These are phyloP conservation scores for Pestalotiopsis sp. DNA, from an alignment of 2,329 filamentous ascomycete genomes.

Conservation along the genomic window DNA sequence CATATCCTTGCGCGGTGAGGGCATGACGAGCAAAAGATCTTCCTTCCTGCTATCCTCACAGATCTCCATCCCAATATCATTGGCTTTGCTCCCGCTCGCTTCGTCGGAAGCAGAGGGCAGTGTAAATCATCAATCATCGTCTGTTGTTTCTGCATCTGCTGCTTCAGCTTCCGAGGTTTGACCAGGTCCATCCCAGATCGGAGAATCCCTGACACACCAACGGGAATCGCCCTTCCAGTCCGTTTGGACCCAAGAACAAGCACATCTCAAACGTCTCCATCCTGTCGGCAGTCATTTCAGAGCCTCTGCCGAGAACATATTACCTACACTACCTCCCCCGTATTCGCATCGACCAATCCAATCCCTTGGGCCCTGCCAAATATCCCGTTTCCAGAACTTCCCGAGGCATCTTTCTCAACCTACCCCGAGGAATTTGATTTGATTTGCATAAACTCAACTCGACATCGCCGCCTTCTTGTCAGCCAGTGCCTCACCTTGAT, in stretches of 20 bases:
- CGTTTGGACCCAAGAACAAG: background rate
- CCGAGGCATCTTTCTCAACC: background rate
- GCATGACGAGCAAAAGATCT: background rate
- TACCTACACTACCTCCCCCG: background rate
- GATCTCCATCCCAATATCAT: background rate
- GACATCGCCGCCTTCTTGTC: background rate
- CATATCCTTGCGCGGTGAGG: background rate
- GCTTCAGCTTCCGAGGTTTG: constrained; percentile 2
- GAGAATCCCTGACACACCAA: constrained; percentile 8
- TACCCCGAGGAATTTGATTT: background rate
- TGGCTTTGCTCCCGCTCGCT: background rate
- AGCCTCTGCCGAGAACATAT: background rate
- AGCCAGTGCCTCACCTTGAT: background rate
- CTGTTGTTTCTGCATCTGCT: constrained; percentile 8
- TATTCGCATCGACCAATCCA: background rate
- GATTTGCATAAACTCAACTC: background rate
- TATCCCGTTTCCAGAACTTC: background rate
- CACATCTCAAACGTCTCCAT: constrained; percentile 9
- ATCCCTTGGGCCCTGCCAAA: background rate
- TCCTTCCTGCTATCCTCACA: background rate
- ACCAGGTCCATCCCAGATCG: constrained; percentile 12
- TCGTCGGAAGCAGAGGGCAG: background rate
- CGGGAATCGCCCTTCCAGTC: background rate
- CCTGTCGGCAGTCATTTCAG: constrained; percentile 4
- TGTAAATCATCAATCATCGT: background rate